Base-by-base conservation (phyloP, 2,329 filamentous ascomycete genomes). In the Colletotrichum salicis region DNA sequence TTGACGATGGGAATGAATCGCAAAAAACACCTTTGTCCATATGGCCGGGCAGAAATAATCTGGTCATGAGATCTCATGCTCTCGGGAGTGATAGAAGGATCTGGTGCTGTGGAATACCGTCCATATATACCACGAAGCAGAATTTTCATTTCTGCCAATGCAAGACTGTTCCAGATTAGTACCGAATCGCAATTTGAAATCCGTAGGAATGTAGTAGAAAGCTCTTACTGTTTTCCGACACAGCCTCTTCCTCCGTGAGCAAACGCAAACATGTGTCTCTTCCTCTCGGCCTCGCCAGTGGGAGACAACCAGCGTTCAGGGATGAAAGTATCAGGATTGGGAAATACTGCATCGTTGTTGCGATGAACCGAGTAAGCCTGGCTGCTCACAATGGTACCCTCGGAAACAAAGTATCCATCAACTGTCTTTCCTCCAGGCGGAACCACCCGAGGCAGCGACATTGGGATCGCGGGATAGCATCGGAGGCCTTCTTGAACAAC, bases 291-390 rank as follows among this genome's bases (percentile, higher is more conserved):
- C 76, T 96, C 94, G 4, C 93, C 94, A 54, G 91, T 87, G 10
- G 88, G 86, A 11, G 87, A 89, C 74, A 97, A 88, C 95, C 95
- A 98, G 75, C 96, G 88, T 67, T 96, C 93, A 0, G 95, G 95
- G 61, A 91, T 86, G 78, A 95, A 98, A 3, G 81, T 82, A 69
- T 97, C 93, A 0, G 94, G 92, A 51, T 95, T 88, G 1, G 92
- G 90, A 78, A 96, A 98, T 1, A 94, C 92, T 66, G 91, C 86
- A 11, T 82, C 79, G 73, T 91, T 87, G 61, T 89, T 82, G 31
- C 87, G 86, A 73, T 91, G 88, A 31, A 90, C 83, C 13, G 89
- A 90, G 76, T 86, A 89, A 0, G 90, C 86, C 79, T 91, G 90
- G 72, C 86, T 87, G 77, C 89, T 90, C 60, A 91, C 89, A 52